A percentile compares a stretch with the other conserved stretches of the same genome.
Conservation (phyloP, 768 basidiomycete species). For the Sporobolomyces pararoseus region DNA sequence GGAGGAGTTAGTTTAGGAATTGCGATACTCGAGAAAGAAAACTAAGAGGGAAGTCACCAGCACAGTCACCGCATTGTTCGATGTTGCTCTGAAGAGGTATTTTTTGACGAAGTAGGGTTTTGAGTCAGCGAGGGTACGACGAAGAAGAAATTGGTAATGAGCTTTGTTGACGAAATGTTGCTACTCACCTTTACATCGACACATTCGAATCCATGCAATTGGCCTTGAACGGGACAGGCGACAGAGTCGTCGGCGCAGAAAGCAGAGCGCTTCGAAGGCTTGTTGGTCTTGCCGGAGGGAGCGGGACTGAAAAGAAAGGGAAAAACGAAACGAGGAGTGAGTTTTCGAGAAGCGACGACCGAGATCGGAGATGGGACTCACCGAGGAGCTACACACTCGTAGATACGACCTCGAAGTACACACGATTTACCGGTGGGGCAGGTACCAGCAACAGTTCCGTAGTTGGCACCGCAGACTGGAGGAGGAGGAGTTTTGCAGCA, state of each 20-base stretch:
- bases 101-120: not conserved
- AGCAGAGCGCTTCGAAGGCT: not conserved
- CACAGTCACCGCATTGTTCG: constrained; percentile 14
- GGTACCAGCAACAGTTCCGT: no score
- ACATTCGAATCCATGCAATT: constrained; percentile 9
- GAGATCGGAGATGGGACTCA: no score
- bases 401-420: no score
- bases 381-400: no score
- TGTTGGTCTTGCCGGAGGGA: no score
- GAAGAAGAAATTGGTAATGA: not conserved
- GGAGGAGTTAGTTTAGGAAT: no score
- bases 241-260: not conserved
- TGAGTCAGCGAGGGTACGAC: not conserved
- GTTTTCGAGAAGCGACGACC: no score
- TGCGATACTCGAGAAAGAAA: not conserved
- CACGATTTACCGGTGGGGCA: no score
- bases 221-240: constrained; percentile 3
- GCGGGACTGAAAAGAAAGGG: no score
- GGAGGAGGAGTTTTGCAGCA: no score
- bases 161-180: not conserved
- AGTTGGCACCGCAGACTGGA: no score
- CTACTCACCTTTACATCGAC: not conserved
- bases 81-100: constrained; percentile 1
- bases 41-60: not conserved
- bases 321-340: no score